Evolutionary conservation across 1,139 yeast species (phyloP).

Genomic region (Saccharomycopsis hybrid): DNA sequence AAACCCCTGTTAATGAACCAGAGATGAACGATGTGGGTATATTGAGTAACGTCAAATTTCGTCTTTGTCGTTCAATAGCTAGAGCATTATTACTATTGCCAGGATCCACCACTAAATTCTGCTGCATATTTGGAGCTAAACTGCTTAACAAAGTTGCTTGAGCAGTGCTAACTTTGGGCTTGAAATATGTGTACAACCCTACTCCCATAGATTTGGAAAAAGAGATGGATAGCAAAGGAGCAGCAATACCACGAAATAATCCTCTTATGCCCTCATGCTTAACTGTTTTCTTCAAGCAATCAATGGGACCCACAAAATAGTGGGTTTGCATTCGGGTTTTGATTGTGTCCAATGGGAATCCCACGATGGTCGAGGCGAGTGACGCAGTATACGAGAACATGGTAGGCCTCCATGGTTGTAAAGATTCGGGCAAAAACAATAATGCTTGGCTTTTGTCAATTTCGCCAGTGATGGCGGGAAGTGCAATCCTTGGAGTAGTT

Average conservation of each 20-base stretch:
- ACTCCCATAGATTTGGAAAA: conserved; percentile 63
- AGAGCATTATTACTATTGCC: neutral
- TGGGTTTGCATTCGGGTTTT: conserved; percentile 85
- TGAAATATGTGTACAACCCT: conserved; percentile 51
- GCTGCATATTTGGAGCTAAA: neutral
- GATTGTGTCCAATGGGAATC: conserved; percentile 79
- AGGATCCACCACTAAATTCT: neutral
- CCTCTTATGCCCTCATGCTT: conserved; percentile 61
- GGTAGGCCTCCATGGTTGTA: conserved; percentile 53
- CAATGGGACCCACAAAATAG: conserved; percentile 47
- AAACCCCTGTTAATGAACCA: conserved; percentile 63
- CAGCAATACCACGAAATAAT: conserved; percentile 69
- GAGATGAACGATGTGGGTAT: conserved; percentile 62
- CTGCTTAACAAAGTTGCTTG: conserved; percentile 2
- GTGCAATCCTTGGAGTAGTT: too few species aligned
- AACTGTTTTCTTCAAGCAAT: conserved; percentile 55
- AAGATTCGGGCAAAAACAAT: conserved; percentile 42
- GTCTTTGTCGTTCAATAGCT: conserved; percentile 1
- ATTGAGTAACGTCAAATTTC: conserved; percentile 36
- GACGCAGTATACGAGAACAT: conserved; percentile 62
- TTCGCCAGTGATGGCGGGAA: conserved; percentile 36
- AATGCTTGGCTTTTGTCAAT: conserved; percentile 29
- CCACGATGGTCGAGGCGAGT: conserved; percentile 59
- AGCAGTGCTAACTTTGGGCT: conserved; percentile 34
- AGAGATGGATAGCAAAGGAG: conserved; percentile 64